Base-by-base conservation (phyloP, 2,329 filamentous ascomycete species). In the Didymella pinodella region DNA sequence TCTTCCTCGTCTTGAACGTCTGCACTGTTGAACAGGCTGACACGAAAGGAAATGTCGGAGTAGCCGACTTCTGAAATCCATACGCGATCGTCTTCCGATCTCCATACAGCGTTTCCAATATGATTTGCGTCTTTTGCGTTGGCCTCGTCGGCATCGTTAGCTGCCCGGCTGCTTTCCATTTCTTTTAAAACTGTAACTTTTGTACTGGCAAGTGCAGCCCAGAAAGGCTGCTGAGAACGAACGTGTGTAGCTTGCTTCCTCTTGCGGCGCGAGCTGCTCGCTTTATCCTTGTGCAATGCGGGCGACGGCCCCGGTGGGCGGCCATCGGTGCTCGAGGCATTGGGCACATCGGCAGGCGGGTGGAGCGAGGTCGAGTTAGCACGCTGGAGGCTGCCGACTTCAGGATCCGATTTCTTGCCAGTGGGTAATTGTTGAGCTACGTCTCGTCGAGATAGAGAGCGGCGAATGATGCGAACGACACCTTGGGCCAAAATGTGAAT, bases 101-200 rank as follows among this genome's bases (percentile, higher is more conserved):
- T 86, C 77, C 91, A 92, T 51, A 90, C 86, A 61, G 89, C 88
- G 74, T 90, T 91, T 65, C 88, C 89, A 74, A 92, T 83, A 77
- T 91, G 90, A 78, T 92, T 88, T 73, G 90, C 88, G 71, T 92
- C 89, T 72, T 88, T 91, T 68, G 88, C 88, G 73, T 91, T 89
- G 66, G 90, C 88, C 70, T 89, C 89, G 31, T 86, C 87, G 49
- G 88, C 89, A 78, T 93, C 90, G 54, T 86, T 86, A 60, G 89
- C 85, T 57, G 89, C 88, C 75, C 91, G 88, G 65, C 91, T 94
- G 75, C 96, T 86, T 79, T 84, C 82, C 76, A 83, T 85, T 81
- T 78, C 93, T 80, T 96, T 95, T 73, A 96, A 89, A 79, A 97
- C 92, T 69, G 95, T 94, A 75, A 97, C 93, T 83, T 97, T 97